Evolutionary conservation across 2,329 filamentous ascomycete genomes (phyloP), one percentile per base, ranked within the genome.

Genomic region (Lachnellula cervina): DNA sequence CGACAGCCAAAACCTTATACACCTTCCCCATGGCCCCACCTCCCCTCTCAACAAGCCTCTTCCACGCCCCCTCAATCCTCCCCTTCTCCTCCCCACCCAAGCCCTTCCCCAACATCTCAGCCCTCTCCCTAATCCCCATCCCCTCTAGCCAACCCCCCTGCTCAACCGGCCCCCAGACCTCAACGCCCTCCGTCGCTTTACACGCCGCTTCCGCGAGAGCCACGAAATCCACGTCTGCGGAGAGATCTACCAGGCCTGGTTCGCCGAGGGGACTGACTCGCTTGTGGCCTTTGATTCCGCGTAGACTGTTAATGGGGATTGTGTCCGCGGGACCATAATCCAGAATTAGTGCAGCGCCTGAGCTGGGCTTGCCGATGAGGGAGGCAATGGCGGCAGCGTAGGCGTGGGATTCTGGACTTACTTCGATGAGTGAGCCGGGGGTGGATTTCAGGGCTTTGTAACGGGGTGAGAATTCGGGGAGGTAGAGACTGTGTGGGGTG

Each of bases 201-300:
- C 89, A 79, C 0, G 92, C 92, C 1, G 88, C 80, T 69, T 97
- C 92, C 0, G 91, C 92, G 1, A 99, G 75, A 11, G 87, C 90
- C 0, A 83, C 81, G 69, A 99, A 99, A 71, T 99, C 94, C 0
- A 99, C 94, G 68, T 99, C 93, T 0, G 89, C 93, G 62, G 86
- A 91, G 21, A 99, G 77, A 69, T 99, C 94, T 2, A 95, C 91
- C 25, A 87, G 80, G 0, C 94, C 94, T 0, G 94, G 89, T 5
- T 83, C 78, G 1, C 81, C 79, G 66, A 99, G 90, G 4, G 94
- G 90, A 21, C 85, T 91, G 46, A 96, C 88, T 23, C 80, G 79
- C 23, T 78, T 76, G 74, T 99, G 94, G 14, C 80, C 77, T 37
- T 85, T 82, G 71, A 99, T 97, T 21, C 94, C 94, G 34, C 94